Base-by-base conservation (phyloP, 1,284 basidiomycete genomes). In the Moesziomyces globuligerus region DNA sequence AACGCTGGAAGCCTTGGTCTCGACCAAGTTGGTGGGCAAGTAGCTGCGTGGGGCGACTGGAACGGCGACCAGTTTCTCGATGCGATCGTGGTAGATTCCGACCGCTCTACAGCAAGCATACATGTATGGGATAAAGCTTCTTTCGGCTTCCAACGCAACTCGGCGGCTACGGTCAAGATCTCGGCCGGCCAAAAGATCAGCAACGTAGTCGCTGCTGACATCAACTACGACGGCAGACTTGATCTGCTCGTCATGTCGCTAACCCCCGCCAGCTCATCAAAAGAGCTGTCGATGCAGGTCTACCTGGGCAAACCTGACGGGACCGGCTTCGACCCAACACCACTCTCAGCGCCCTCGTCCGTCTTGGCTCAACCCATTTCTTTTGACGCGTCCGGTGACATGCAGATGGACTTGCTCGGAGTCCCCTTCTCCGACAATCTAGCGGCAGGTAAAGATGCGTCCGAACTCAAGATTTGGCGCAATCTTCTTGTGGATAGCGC, bases 21-120 rank as follows among this genome's bases (percentile, higher is more conserved):
- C 18, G 74, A 72, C 18, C 86, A 86, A 36, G 85, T 85, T n/a
- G 68, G 88, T 37, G 88, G 88, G 21, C 87, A 91, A 54, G 87
- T 96, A 25, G 87, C 92, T 45, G 94, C 94, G 2, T 91, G 94
- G 78, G 95, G 93, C 26, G 95, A 98, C 84, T 94, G 93, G 83
- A 90, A 97, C 81, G 94, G 91, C 5, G 94, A 98, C 83, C 75
- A 75, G 24, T 80, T 93, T 78, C 83, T 93, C 61, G 95, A 98
- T 83, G 84, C 94, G 4, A 86, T 98, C 53, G 86, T 89, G 10
- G 85, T 98, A 24, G 89, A 86, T 43, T 82, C 86, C 9, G 90
- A 91, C 83, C 89, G 90, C 70, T 89, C 88, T 66, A 89, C 89
- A 0, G 75, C 97, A 11, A 86, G 88, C 1, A 85, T 94, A 7